A percentile compares a stretch with the other conserved stretches of the same genome.
Conservation (phyloP, 2,329 filamentous ascomycete species). For the Aspergillus clavatus region DNA sequence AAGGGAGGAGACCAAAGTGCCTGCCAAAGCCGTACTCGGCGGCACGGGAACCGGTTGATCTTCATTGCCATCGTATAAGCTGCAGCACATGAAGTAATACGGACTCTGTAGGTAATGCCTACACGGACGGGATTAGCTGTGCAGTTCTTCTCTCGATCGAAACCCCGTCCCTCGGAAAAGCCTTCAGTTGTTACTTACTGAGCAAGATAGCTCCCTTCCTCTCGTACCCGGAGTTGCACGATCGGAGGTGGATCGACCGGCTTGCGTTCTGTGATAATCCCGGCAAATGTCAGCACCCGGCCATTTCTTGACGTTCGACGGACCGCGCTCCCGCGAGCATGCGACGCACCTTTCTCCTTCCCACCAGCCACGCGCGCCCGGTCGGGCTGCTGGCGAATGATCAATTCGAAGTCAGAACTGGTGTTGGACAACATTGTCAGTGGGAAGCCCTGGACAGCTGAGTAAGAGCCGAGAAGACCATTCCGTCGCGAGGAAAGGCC, state of each 20-base stretch:
- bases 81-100: conserved; percentile 59
- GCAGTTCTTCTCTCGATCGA: not conserved
- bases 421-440: conserved; percentile 38
- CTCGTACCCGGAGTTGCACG: conserved; percentile 60
- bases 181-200: conserved; percentile 49
- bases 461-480: conserved; percentile 26
- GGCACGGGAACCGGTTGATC: conserved; percentile 40
- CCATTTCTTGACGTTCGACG: not conserved
- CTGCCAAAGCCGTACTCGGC: conserved; percentile 56
- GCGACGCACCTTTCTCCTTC: conserved; percentile 65
- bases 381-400: conserved; percentile 62
- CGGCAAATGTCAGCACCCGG: conserved; percentile 10
- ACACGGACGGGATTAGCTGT: conserved; percentile 16
- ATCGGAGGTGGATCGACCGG: conserved; percentile 82
- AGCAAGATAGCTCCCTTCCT: conserved; percentile 47
- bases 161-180: not conserved
- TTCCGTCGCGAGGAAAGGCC: conserved; percentile 9
- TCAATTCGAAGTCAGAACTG: conserved; percentile 55
- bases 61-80: conserved; percentile 49
- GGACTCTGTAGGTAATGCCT: conserved; percentile 61
- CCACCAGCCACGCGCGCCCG: conserved; percentile 64
- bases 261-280: conserved; percentile 60
- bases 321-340: not conserved
- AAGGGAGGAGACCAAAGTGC: conserved; percentile 73
- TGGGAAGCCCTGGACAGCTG: conserved; percentile 26